Evolutionary conservation across 2,329 filamentous ascomycete genomes (phyloP).

Genomic region (Diplocarpon mali): DNA sequence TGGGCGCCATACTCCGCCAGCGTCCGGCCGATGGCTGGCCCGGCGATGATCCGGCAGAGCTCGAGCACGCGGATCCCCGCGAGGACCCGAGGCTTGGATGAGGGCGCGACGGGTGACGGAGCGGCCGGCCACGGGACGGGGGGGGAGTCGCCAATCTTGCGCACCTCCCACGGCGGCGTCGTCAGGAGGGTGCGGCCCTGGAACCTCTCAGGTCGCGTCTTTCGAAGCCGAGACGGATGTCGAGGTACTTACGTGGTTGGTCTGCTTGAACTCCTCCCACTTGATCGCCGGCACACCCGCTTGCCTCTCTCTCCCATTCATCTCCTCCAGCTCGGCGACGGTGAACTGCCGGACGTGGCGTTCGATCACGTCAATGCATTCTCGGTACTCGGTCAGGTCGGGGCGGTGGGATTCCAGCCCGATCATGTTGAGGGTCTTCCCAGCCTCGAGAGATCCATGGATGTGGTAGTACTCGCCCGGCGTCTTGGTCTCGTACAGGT

Average conservation of each 20-base stretch:
- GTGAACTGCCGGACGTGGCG: slow-evolving; percentile 44
- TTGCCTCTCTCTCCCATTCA: slow-evolving; percentile 45
- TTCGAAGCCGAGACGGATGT: too few species aligned
- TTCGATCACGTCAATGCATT: slow-evolving; percentile 50
- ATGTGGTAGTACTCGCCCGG: slow-evolving; percentile 62
- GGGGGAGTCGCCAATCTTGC: slow-evolving; percentile 34
- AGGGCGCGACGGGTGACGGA: slow-evolving; percentile 1
- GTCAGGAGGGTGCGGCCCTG: slow-evolving; percentile 31
- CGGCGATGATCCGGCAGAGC: slow-evolving; percentile 64
- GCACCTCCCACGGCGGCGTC: slow-evolving; percentile 37
- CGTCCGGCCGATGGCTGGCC: slow-evolving; percentile 59
- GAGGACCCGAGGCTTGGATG: slow-evolving; percentile 27
- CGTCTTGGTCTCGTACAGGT: slow-evolving; percentile 58
- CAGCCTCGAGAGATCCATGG: slow-evolving; percentile 63
- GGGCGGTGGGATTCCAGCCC: slow-evolving; percentile 51
- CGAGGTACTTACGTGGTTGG: slow-evolving; percentile 36
- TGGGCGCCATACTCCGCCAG: slow-evolving; percentile 67
- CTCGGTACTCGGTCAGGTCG: slow-evolving; percentile 47
- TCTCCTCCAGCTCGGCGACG: slow-evolving; percentile 42
- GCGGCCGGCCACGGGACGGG: slow-evolving; percentile 34
- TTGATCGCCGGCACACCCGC: slow-evolving; percentile 50
- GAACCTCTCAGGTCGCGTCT: too few species aligned
- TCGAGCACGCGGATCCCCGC: slow-evolving; percentile 62
- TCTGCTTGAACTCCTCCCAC: slow-evolving; percentile 46
- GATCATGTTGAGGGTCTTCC: slow-evolving; percentile 58